Evolutionary conservation across 2,329 filamentous ascomycete species (phyloP), one percentile per base, ranked within the genome.

Genomic region (Alternaria sp.): DNA sequence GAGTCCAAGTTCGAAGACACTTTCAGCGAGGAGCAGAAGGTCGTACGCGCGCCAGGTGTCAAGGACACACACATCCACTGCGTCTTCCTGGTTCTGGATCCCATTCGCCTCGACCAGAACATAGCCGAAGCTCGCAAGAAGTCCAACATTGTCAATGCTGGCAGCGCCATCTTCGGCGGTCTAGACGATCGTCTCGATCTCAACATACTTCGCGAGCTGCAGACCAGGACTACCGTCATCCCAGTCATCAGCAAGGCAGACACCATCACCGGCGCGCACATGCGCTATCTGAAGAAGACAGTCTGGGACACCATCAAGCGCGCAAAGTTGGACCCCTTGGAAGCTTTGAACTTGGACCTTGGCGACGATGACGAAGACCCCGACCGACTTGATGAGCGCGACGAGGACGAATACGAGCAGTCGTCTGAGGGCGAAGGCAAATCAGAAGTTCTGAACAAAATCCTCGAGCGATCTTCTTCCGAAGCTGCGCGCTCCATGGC

Each of bases 1-100:
- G 96, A 99, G 84, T 95, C 91, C 84, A 98, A 98, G 81, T 99
- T 99, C 72, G 95, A 99, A 79, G 96, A 99, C 76, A 98, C 96
- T 0, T 97, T 99, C 78, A 89, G 89, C 52, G 96, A 99, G 82
- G 96, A 99, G 84, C 97, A 97, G 87, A 98, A 97, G 84, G 94
- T 99, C 50, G 86, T 97, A 66, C 91, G 96, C 74, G 93, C 94
- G 57, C 95, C 96, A 25, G 95, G 94, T 59, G 91, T 93, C 68
- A 92, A 93, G 78, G 96, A 99, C 83, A 97, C 95, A 54, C 96
- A 99, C 80, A 97, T 99, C 69, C 96, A 99, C 79, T 96, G 93
- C 70, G 93, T 93, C 58, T 97, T 99, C 81, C 86, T 98, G 59
- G 84, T 99, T 59, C 88, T 99, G 58, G 96, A 99, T 78, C 96